A percentile compares a stretch with the other conserved stretches of the same genome.
These are phyloP conservation scores for Vachellia collinsii DNA, from an alignment of 306 rosid genomes.

Conservation along the genomic window DNA sequence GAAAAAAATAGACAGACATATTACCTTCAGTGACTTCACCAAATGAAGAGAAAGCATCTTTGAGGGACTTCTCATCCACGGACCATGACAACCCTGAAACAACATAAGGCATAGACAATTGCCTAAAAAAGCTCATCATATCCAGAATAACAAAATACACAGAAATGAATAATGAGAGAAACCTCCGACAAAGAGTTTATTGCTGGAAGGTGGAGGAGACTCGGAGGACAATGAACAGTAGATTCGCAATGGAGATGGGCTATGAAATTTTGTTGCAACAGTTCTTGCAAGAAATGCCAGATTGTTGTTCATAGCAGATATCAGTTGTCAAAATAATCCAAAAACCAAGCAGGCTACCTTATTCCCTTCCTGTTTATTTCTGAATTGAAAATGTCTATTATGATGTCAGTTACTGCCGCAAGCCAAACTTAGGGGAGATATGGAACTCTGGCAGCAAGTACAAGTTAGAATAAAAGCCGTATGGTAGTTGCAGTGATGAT, in stretches of 20 bases:
- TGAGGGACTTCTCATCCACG: constrained; percentile 74
- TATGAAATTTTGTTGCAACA: constrained; percentile 26
- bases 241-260: constrained; percentile 40
- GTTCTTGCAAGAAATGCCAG: constrained; percentile 22
- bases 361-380: background rate
- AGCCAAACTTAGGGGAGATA: background rate
- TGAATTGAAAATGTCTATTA: background rate
- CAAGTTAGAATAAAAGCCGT: background rate
- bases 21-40: constrained; percentile 84
- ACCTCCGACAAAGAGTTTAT: constrained; percentile 88
- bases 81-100: constrained; percentile 87
- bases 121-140: background rate
- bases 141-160: background rate
- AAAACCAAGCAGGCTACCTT: background rate
- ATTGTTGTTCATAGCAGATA: constrained; percentile 33
- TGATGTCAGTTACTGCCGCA: background rate
- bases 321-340: background rate
- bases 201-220: constrained; percentile 49
- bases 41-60: constrained; percentile 81
- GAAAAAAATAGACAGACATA: background rate
- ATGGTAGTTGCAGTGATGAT: background rate
- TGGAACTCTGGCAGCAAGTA: background rate
- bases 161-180: constrained; percentile 1
- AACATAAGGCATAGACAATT: constrained; percentile 12
- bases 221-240: constrained; percentile 50